Base-by-base conservation (phyloP, 2,329 filamentous ascomycete genomes). In the Colletotrichum sp. region DNA sequence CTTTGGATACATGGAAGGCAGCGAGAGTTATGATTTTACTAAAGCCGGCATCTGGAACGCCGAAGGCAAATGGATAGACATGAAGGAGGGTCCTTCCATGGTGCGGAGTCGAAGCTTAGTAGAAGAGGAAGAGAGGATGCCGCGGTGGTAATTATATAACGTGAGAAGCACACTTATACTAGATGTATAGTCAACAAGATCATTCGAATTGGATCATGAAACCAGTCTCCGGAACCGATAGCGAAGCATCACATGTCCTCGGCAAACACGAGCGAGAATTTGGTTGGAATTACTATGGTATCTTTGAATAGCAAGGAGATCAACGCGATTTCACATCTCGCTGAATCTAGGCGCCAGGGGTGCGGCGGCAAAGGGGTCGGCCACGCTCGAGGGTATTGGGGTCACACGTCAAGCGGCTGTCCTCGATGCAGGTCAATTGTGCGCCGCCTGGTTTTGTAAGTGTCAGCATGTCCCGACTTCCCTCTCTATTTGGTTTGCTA, bases 1-100 rank as follows among this genome's bases (percentile, higher is more conserved):
- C 8, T 96, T 96, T 83, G 94, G 89, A 3, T 96, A 92, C 80
- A 90, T 96, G 88, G 87, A 90, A 67, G 94, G 94, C 3, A 92
- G 90, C 73, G 82, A 82, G 6, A 89, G 88, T 52, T 92, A 89
- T 28, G 95, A 96, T 82, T 96, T 95, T 80, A 95, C 93, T 16
- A 94, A 92, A 83, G 95, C 95, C 0, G 95, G 94, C 2, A 89
- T 87, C 13, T 96, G 95, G 95, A 88, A 88, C 28, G 84, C 81
- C 2, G 89, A 93, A 68, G 91, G 93, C 2, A 86, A 88, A 39
- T 96, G 95, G 95, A 86, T 86, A 59, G 83, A 90, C 30, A 95
- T 95, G 93, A 83, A 87, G 79, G 80, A 89, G 3, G 94, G 93
- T 1, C 90, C 93, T 16, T 91, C 90, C 2, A 87, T 82, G 79